Evolutionary conservation across 352 stramenopile species (phyloP), one percentile per base, ranked within the genome.

Genomic region (Globisporangium cystogenes): DNA sequence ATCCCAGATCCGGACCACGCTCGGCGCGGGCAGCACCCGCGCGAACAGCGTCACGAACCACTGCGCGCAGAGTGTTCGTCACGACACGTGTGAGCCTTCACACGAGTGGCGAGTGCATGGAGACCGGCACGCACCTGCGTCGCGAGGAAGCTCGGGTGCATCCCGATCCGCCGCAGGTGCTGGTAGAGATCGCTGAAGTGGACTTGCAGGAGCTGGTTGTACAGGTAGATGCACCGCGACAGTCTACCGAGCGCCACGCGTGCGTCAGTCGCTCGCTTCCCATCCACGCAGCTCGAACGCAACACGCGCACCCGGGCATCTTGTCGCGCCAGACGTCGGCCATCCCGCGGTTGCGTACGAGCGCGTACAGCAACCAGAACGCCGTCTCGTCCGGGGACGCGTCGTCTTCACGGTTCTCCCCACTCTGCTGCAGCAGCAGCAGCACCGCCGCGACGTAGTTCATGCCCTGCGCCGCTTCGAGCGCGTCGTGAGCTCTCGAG

Each of bases 31-130:
- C 16, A 92, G 55, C 11, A 86, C 67, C 23, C 82, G 76, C 37
- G 83, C 68, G 53, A 94, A 94, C n/a, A 90, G 48, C 29, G 83
- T 94, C 41, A 86, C 81, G 62, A 94, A 90, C 83, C 83, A 94
- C 83, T 94, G 50, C 14, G 47, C 24, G n/a, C 36, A 24, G 26
- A 10, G 26, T 5, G 5, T 29, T 5, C 5, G 26, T 29, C 26
- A 29, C 26, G 26, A 29, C 26, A 6, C 26, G n/a, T n/a, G n/a
- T n/a, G n/a, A n/a, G n/a, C n/a, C n/a, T n/a, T n/a, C n/a, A n/a
- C n/a, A n/a, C n/a, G n/a, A n/a, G n/a, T n/a, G n/a, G n/a, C n/a
- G n/a, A n/a, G n/a, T n/a, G n/a, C n/a, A n/a, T n/a, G n/a, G n/a
- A n/a, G n/a, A n/a, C n/a, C n/a, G n/a, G n/a, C 3, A n/a, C 44